phyloP scores from a whole-genome alignment of 257 asterid species.

The Cynanchum wilfordii region DNA sequence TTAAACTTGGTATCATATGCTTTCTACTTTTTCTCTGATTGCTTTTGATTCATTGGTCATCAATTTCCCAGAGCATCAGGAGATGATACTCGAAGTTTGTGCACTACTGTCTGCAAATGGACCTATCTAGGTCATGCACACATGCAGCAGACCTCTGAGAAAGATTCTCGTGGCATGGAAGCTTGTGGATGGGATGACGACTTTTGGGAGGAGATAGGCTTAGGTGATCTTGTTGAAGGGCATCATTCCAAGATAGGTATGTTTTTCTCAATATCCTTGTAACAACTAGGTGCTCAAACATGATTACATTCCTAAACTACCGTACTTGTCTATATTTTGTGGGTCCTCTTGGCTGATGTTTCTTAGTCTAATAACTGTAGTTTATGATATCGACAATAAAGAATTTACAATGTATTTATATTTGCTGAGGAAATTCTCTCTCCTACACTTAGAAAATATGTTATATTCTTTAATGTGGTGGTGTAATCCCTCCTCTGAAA shows the following conservation, averaged over 20 bases:
- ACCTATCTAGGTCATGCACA: constrained; percentile 98
- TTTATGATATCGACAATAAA: neutral
- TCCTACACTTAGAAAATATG: neutral
- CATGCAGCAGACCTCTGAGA: constrained; percentile 73
- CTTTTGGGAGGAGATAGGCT: constrained; percentile 94
- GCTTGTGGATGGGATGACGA: constrained; percentile 99
- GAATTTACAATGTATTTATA: neutral
- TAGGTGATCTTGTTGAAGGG: constrained; percentile 87
- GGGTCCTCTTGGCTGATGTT: neutral
- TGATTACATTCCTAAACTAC: neutral
- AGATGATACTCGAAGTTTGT: constrained; percentile 95
- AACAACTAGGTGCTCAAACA: constrained; percentile 2
- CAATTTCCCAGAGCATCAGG: constrained; percentile 75
- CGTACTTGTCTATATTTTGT: neutral
- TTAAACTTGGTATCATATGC: neutral
- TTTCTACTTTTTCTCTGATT: neutral
- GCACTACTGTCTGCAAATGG: constrained; percentile 99
- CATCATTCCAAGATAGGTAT: constrained; percentile 96
- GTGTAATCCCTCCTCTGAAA: neutral
- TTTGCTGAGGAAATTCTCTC: neutral
- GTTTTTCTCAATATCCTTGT: constrained; percentile 18
- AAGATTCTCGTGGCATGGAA: constrained; percentile 74
- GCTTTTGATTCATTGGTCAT: constrained; percentile 8
- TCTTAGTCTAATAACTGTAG: neutral
- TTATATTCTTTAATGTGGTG: neutral